A percentile compares a stretch with the other conserved stretches of the same genome.
Evolutionary conservation across 2,329 filamentous ascomycete species (phyloP).

Genomic region (Fusarium fracticaudum): DNA sequence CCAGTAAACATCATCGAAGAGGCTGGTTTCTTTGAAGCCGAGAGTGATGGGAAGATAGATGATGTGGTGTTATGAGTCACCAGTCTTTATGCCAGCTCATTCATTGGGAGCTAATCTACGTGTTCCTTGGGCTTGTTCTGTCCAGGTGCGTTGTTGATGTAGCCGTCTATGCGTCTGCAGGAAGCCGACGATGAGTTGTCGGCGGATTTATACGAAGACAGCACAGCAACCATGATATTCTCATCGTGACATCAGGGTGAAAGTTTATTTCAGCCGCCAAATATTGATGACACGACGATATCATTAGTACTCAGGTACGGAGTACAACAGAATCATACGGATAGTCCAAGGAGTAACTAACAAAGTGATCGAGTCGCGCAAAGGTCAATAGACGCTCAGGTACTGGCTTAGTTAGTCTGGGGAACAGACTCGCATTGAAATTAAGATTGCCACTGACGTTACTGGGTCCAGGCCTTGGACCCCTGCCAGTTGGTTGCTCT

Average conservation of each 20-base stretch:
- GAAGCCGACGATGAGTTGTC: slow-evolving; percentile 18
- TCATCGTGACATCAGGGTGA: neutral
- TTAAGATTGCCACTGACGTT: slow-evolving; percentile 37
- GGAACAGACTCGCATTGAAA: slow-evolving; percentile 16
- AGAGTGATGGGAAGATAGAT: slow-evolving; percentile 2
- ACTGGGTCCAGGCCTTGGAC: slow-evolving; percentile 2
- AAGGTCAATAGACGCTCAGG: neutral
- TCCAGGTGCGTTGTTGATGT: neutral
- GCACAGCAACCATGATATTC: neutral
- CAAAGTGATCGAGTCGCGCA: neutral
- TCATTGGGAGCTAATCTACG: neutral
- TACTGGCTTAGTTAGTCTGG: slow-evolving; percentile 3
- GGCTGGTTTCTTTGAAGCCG: neutral
- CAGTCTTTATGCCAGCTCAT: neutral
- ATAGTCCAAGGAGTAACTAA: neutral
- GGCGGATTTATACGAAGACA: neutral
- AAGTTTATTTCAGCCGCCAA: neutral
- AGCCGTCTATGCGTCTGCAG: neutral
- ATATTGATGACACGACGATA: neutral
- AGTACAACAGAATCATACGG: neutral
- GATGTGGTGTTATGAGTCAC: neutral
- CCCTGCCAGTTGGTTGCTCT: slow-evolving; percentile 2
- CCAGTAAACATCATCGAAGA: neutral
- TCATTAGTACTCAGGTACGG: neutral
- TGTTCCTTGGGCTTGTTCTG: neutral